Conservation (phyloP, 495 filamentous ascomycete species). For the Hyaloscypha finlandica region DNA sequence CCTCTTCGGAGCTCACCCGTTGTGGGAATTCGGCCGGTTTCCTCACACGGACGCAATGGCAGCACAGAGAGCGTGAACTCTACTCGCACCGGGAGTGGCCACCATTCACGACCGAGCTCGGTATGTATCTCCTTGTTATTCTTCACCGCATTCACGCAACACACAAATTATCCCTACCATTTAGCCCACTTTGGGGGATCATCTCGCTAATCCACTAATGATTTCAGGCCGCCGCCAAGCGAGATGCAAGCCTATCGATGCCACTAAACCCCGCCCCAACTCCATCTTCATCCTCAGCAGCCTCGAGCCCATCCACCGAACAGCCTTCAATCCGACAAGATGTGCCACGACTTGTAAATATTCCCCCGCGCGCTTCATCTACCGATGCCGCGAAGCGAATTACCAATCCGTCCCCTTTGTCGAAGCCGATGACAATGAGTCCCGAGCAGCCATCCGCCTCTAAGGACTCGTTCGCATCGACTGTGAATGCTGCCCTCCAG, state of each 20-base stretch:
- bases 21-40: conserved; percentile 43
- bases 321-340: conserved; percentile 42
- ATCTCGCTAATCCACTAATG: conserved; percentile 31
- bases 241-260: conserved; percentile 30
- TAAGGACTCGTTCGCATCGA: conserved; percentile 38
- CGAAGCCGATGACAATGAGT: conserved; percentile 72
- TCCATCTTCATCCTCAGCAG: conserved; percentile 39
- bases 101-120: conserved; percentile 51
- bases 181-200: conserved; percentile 34
- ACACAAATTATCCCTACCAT: conserved; percentile 31
- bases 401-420: conserved; percentile 82
- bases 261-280: conserved; percentile 48
- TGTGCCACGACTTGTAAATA: conserved; percentile 59
- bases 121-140: conserved; percentile 46
- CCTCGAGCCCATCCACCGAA: conserved; percentile 37
- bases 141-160: conserved; percentile 19
- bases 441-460: conserved; percentile 40
- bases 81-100: conserved; percentile 34
- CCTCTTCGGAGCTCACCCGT: conserved; percentile 36
- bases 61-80: conserved; percentile 56
- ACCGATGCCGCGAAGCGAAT: conserved; percentile 71
- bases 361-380: conserved; percentile 69
- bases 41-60: conserved; percentile 59
- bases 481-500: conserved; percentile 36
- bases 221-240: conserved; percentile 34